These are phyloP conservation scores for Vitis labrusca DNA, from an alignment of 164 flowering plant genomes.

Conservation along the genomic window DNA sequence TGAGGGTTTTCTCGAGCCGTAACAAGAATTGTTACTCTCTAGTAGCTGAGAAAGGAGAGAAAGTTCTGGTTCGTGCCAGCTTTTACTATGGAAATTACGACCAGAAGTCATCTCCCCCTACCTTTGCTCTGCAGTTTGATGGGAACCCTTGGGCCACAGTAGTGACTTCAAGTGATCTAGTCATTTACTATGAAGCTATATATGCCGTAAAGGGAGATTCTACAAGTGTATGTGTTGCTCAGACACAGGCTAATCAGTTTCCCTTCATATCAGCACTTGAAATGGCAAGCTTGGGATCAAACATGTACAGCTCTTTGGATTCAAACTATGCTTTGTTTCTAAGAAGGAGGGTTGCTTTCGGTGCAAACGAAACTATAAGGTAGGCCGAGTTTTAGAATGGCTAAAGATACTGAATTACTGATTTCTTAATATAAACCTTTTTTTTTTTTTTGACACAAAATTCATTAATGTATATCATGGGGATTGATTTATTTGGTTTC, in stretches of 20 bases:
- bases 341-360: constrained; percentile 3
- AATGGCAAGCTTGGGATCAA: constrained; percentile 25
- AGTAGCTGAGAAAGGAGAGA: background rate
- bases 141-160: constrained; percentile 24
- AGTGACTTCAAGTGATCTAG: background rate
- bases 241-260: constrained; percentile 28
- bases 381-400: background rate
- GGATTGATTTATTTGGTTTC: background rate
- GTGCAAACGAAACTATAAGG: constrained; percentile 15
- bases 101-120: constrained; percentile 16
- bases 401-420: too few species aligned
- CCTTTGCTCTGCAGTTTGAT: constrained; percentile 24
- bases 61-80: constrained; percentile 21
- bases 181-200: constrained; percentile 11
- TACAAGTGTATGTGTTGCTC: constrained; percentile 30
- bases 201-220: background rate
- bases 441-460: background rate
- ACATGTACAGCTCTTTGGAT: constrained; percentile 20
- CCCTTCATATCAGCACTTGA: constrained; percentile 50
- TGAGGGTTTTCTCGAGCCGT: constrained; percentile 17
- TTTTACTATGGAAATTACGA: constrained; percentile 38
- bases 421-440: background rate
- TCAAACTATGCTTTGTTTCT: constrained; percentile 5
- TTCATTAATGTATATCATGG: too few species aligned
- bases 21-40: constrained; percentile 26